Percentiles rank a stretch among this genome's conserved stretches.
Conservation (phyloP, 2,329 filamentous ascomycete genomes). For the Arachnomyces sp. region DNA sequence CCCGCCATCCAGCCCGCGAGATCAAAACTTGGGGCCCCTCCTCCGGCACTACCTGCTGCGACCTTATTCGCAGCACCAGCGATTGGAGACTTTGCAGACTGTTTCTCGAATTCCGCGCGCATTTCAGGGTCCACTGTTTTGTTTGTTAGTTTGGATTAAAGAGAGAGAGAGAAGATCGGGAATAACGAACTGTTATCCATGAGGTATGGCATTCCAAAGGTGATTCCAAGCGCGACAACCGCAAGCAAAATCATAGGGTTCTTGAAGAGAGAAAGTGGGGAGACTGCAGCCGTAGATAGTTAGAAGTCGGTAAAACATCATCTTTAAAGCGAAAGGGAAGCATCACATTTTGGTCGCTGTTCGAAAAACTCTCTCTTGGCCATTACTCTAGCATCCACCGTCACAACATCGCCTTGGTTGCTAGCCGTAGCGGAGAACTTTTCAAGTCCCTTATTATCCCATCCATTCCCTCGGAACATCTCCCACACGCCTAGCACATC, state of each 20-base stretch:
- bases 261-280: slow-evolving; percentile 72
- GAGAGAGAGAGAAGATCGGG: slow-evolving; percentile 1
- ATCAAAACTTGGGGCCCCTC: slow-evolving; percentile 55
- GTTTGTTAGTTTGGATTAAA: slow-evolving; percentile 1
- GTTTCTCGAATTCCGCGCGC: slow-evolving; percentile 83
- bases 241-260: slow-evolving; percentile 96
- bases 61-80: slow-evolving; percentile 37
- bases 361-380: slow-evolving; percentile 67
- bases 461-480: slow-evolving; percentile 81
- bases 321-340: slow-evolving; percentile 3
- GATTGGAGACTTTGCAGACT: slow-evolving; percentile 62
- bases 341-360: slow-evolving; percentile 62
- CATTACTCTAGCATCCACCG: slow-evolving; percentile 55
- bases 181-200: slow-evolving; percentile 79
- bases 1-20: slow-evolving; percentile 62
- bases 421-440: slow-evolving; percentile 31
- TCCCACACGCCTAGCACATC: slow-evolving; percentile 61
- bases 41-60: slow-evolving; percentile 22
- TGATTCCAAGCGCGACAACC: slow-evolving; percentile 69
- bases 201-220: slow-evolving; percentile 88
- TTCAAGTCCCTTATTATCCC: slow-evolving; percentile 66
- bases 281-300: slow-evolving; percentile 46
- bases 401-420: slow-evolving; percentile 29
- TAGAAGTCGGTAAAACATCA: too few relatives aligned
- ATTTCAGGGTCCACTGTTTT: slow-evolving; percentile 87